Base-by-base conservation (phyloP, 371 early-diverging fungal genomes). In the Actinomortierella wolfii region DNA sequence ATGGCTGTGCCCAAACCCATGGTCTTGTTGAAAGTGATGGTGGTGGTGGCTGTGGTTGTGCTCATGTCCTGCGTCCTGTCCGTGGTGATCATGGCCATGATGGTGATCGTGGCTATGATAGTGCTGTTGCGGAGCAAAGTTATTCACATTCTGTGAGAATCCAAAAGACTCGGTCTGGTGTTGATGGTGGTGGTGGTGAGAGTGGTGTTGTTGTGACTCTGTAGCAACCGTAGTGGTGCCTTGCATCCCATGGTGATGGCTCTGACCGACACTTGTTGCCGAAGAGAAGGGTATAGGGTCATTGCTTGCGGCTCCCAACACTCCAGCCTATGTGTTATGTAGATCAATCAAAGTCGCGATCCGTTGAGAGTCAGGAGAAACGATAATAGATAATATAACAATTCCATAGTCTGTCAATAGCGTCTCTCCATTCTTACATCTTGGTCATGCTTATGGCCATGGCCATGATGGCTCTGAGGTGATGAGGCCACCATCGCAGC, bases 391-490 rank as follows among this genome's bases (percentile, higher is more conserved):
- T n/a, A n/a, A n/a, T n/a, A n/a, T n/a, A n/a, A n/a, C n/a, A n/a
- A n/a, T n/a, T n/a, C n/a, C n/a, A 25, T 20, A 18, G 21, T 47
- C 21, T 9, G 24, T 21, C 15, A 21, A 2, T 20, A 3, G 47
- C 47, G 5, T n/a, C 8, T 45, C 3, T 15, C 15, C 18, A 45
- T 21, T n/a, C 47, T 47, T 13, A 46, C 56, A 59, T 51, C 52
- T 39, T 76, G 69, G 15, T 54, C 17, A 60, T 79, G 63, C 18
- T 48, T 34, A 28, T 71, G 64, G 46, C 59, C 53, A 18, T 51
- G 67, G 18, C 42, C 60, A 25, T 68, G 64, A 45, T 59, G 59
- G n/a, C 25, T 39, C 0, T 50, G 56, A n/a, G 29, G 25, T 39
- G 61, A 53, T 15, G 25, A 6, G 28, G 41, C 42, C 23, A 24